phyloP scores from a whole-genome alignment of 1,284 basidiomycete genomes.

The Cryptococcus hybrid region DNA sequence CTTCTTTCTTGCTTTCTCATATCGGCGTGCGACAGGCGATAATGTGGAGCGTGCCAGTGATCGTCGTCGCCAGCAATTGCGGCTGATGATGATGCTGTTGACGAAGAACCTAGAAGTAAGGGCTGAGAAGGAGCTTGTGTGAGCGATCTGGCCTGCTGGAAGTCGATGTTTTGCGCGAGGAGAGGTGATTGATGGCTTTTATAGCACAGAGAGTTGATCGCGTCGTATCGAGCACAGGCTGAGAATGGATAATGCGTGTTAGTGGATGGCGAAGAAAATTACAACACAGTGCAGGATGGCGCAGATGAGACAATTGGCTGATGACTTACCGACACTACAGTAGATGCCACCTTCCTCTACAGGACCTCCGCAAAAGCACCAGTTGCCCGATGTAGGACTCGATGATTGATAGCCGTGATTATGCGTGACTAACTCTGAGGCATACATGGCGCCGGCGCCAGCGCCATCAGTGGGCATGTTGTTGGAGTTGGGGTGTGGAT shows the following conservation, averaged over 20 bases:
- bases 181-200: conserved; percentile 18
- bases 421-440: conserved; percentile 20
- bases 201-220: conserved; percentile 47
- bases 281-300: too few relatives aligned
- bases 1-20: conserved; percentile 34
- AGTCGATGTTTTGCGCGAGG: conserved; percentile 4
- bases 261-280: background rate
- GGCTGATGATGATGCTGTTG: conserved; percentile 8
- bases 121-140: too few relatives aligned
- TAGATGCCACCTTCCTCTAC: conserved; percentile 39
- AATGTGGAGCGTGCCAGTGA: conserved; percentile 42
- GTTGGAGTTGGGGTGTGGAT: conserved; percentile 10
- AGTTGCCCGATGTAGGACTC: conserved; percentile 12
- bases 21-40: conserved; percentile 43
- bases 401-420: conserved; percentile 19
- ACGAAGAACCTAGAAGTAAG: conserved; percentile 8
- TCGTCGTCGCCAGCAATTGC: conserved; percentile 7
- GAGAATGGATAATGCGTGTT: background rate
- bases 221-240: conserved; percentile 48
- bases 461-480: background rate
- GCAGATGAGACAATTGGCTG: too few relatives aligned
- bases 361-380: conserved; percentile 41
- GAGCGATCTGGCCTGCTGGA: too few relatives aligned
- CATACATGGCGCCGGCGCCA: conserved; percentile 1
- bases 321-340: conserved; percentile 41